Evolutionary conservation across 2,329 filamentous ascomycete species (phyloP), one percentile per base, ranked within the genome.

Genomic region (Monosporascus sp.): DNA sequence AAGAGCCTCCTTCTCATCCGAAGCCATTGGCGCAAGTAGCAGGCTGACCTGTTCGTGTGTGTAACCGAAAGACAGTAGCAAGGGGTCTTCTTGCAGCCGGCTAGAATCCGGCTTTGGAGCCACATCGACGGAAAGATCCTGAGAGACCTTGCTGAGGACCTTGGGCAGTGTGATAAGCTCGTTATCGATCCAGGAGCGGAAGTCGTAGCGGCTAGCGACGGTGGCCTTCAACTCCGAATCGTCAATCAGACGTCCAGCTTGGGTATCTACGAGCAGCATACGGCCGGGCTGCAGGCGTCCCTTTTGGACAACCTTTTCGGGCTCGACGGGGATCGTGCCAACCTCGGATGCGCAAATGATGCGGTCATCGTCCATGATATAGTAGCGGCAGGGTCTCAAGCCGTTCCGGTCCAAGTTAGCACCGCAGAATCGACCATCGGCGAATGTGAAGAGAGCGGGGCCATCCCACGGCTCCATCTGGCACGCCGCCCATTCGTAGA

Each of bases 401-500:
- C 93, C 93, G 68, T 97, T 97, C 73, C 93, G 86, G 75, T 97
- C 93, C 24, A 97, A 81, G 71, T 97, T 97, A 61, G 93, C 93
- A 81, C 93, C 93, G 67, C 93, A 97, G 79, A 94, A 97, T 58
- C 93, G 87, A 57, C 93, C 93, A 70, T 97, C 93, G 28, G 93
- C 91, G 73, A 97, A 97, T 7, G 92, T 97, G 78, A 97, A 97
- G 35, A 97, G 84, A 52, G 93, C 93, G 37, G 93, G 93, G 18
- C 93, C 93, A 73, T 97, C 93, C 93, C 93, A 97, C 17, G 93
- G 92, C 77, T 97, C 93, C 93, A 97, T 97, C 79, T 96, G 89
- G 72, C 93, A 97, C 61, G 91, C 92, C 65, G 93, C 93, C 91
- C 93, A 97, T 72, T 97, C 92, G 74, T 97, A 97, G 75, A 97